Evolutionary conservation across 768 basidiomycete genomes (phyloP).

Genomic region (Lyophyllum decastes): DNA sequence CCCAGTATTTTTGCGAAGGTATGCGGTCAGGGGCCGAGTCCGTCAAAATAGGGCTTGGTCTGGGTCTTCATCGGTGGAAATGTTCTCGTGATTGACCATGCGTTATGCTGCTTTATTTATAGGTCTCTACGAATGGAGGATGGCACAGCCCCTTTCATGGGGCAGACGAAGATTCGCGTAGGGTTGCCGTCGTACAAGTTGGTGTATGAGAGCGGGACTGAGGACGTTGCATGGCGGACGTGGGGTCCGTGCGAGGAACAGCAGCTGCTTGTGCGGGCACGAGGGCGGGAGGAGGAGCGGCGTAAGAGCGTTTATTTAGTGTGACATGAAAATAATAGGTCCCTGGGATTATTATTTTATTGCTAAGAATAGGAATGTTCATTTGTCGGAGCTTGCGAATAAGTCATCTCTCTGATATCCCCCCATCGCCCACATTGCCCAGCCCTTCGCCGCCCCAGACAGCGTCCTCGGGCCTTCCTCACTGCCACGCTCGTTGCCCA

Average conservation of each 20-base stretch:
- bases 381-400: conserved; percentile 19
- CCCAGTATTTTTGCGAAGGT: conserved; percentile 63
- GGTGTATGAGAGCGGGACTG: conserved; percentile 65
- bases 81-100: conserved; percentile 26
- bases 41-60: conserved; percentile 10
- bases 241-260: conserved; percentile 34
- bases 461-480: conserved; percentile 17
- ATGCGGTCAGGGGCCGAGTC: conserved; percentile 15
- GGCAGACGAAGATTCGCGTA: conserved; percentile 54
- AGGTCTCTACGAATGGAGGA: conserved; percentile 49
- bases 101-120: conserved; percentile 41
- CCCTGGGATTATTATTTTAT: conserved; percentile 11
- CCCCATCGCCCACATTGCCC: conserved; percentile 13
- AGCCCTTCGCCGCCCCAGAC: conserved; percentile 7
- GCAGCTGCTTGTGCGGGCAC: conserved; percentile 37
- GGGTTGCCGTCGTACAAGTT: conserved; percentile 64
- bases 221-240: conserved; percentile 51
- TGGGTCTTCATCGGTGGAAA: conserved; percentile 17
- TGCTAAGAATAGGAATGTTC: conserved; percentile 18
- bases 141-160: conserved; percentile 40
- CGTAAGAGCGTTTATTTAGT: conserved; percentile 37
- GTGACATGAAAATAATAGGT: conserved; percentile 15
- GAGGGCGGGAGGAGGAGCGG: conserved; percentile 54
- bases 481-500: conserved; percentile 20
- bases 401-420: conserved; percentile 11